phyloP scores from a whole-genome alignment of 2,329 filamentous ascomycete genomes.

The Graphiopsis chlorocephala region DNA sequence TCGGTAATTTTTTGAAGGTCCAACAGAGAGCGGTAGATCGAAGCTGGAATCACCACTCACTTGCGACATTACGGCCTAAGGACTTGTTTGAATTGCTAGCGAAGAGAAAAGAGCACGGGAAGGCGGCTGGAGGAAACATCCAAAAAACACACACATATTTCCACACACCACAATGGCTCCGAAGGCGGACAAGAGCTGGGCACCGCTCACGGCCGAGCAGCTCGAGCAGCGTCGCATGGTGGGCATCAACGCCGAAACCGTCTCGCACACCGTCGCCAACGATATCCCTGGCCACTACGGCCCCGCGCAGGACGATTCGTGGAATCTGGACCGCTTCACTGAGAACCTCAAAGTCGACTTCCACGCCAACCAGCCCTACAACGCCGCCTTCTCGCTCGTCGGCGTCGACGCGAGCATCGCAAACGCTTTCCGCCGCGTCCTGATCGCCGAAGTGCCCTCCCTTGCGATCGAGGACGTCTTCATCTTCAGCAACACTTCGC shows the following conservation, averaged over 20 bases:
- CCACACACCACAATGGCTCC: slow-evolving; percentile 12
- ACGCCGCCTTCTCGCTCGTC: slow-evolving; percentile 85
- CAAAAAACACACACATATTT: not conserved
- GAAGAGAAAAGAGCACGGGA: not conserved
- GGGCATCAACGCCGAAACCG: slow-evolving; percentile 82
- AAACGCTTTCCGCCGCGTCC: slow-evolving; percentile 94
- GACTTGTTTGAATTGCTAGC: not conserved
- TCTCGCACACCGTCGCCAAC: slow-evolving; percentile 82
- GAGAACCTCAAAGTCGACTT: slow-evolving; percentile 72
- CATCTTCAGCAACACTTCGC: slow-evolving; percentile 93
- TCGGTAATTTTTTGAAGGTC: not conserved
- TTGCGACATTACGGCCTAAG: not conserved
- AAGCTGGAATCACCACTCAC: not conserved
- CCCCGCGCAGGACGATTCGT: slow-evolving; percentile 80
- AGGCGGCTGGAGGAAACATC: slow-evolving; percentile 11
- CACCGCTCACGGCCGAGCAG: slow-evolving; percentile 51
- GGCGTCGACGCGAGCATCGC: slow-evolving; percentile 89
- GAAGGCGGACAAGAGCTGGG: slow-evolving; percentile 24
- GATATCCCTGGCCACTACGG: slow-evolving; percentile 86
- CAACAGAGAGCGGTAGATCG: not conserved
- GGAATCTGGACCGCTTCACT: slow-evolving; percentile 73
- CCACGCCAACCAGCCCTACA: slow-evolving; percentile 74
- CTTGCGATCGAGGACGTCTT: slow-evolving; percentile 93
- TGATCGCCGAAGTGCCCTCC: slow-evolving; percentile 90
- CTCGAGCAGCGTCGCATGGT: slow-evolving; percentile 72